These are phyloP conservation scores for Wickerhamomyces rabaulensis DNA, from an alignment of 805 yeast genomes.

Conservation along the genomic window DNA sequence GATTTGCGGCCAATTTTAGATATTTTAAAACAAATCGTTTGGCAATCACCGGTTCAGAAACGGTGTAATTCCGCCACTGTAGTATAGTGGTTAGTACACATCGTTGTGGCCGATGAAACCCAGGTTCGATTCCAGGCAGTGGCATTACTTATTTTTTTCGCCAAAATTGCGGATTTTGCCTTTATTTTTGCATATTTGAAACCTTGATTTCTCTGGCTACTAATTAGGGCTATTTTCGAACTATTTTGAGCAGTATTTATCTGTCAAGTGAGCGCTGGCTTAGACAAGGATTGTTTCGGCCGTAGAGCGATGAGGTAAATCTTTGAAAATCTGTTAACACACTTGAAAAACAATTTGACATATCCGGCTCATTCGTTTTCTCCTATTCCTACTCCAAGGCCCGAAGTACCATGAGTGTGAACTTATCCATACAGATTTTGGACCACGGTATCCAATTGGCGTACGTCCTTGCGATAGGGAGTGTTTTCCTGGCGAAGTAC, in stretches of 20 bases:
- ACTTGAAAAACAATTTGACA: too few species aligned
- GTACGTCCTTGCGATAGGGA: conserved; percentile 1
- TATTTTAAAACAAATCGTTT: too few species aligned
- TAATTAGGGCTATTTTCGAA: background rate
- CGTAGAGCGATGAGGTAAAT: background rate
- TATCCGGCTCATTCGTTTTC: too few species aligned
- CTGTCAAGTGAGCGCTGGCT: too few species aligned
- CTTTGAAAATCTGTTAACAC: background rate
- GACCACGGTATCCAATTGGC: conserved; percentile 2
- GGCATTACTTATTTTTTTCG: conserved; percentile 34
- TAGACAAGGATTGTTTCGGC: background rate
- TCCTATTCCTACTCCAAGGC: background rate
- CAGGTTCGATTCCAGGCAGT: conserved; percentile 71
- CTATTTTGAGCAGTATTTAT: too few species aligned
- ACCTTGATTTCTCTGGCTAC: background rate
- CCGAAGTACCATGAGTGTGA: background rate
- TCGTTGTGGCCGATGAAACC: conserved; percentile 73
- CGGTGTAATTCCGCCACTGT: conserved; percentile 27
- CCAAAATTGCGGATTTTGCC: background rate
- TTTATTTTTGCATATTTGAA: background rate
- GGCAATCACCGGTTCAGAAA: background rate
- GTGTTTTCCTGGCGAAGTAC: conserved; percentile 29
- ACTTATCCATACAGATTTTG: background rate
- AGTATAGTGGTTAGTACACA: conserved; percentile 69
- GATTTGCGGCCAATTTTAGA: too few species aligned